Evolutionary conservation across 441 rosid genomes (phyloP).

Genomic region (Jatropha multifida): DNA sequence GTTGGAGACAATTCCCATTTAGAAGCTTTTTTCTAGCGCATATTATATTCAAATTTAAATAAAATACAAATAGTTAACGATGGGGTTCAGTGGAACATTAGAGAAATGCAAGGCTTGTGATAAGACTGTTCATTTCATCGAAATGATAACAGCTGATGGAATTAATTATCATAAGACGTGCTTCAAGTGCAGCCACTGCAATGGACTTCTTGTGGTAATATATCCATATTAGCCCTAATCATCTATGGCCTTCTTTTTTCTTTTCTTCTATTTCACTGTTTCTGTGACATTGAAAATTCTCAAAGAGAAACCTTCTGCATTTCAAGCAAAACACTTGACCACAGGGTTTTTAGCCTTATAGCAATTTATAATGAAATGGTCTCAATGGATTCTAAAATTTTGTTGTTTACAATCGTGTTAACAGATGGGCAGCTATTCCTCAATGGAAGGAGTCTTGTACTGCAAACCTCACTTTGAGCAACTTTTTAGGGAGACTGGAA

Average conservation of each 20-base stretch:
- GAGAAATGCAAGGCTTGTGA: slow-evolving; percentile 65
- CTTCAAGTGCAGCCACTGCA: slow-evolving; percentile 67
- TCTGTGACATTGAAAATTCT: too few relatives aligned
- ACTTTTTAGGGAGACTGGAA: slow-evolving; percentile 86
- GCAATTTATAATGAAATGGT: neutral
- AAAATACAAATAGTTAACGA: slow-evolving; percentile 1
- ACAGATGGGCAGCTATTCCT: slow-evolving; percentile 85
- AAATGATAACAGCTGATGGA: slow-evolving; percentile 53
- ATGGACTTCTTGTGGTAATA: slow-evolving; percentile 53
- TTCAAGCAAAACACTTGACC: too few relatives aligned
- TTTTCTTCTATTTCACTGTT: neutral
- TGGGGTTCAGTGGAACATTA: slow-evolving; percentile 46
- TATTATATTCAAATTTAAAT: neutral
- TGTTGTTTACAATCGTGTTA: neutral
- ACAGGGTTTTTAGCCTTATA: too few relatives aligned
- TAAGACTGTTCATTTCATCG: slow-evolving; percentile 52
- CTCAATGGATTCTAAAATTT: neutral
- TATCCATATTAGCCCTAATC: neutral
- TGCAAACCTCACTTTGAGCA: slow-evolving; percentile 93
- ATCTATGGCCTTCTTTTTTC: neutral
- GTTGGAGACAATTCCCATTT: neutral
- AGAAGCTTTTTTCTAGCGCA: neutral
- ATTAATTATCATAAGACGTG: slow-evolving; percentile 56
- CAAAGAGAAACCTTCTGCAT: too few relatives aligned
- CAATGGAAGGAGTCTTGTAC: slow-evolving; percentile 85